Conservation (phyloP, 192 early-diverging fungal genomes). For the Phlyctochytrium arcticum region DNA sequence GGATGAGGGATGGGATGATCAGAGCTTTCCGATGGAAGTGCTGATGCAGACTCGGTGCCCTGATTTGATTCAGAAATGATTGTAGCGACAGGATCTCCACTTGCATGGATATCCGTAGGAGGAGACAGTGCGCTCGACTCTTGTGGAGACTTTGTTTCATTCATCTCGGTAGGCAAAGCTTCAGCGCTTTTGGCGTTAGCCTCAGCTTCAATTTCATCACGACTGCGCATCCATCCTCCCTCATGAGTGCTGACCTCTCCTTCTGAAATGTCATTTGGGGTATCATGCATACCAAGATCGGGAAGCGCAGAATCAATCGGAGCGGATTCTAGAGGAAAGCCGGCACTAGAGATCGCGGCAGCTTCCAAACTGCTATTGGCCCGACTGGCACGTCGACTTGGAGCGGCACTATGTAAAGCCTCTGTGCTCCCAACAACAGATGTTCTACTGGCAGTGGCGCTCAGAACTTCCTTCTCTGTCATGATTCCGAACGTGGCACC, state of each 20-base stretch:
- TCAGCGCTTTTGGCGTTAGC: background rate
- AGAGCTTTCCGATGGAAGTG: too few relatives aligned
- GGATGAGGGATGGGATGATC: too few relatives aligned
- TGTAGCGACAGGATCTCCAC: too few relatives aligned
- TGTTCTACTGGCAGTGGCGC: conserved; percentile 13
- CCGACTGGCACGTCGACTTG: background rate
- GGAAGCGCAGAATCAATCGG: conserved; percentile 7
- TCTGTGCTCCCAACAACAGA: conserved; percentile 4
- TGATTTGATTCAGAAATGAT: too few relatives aligned
- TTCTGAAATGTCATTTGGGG: conserved; percentile 7
- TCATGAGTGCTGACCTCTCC: background rate
- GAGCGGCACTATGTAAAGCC: background rate
- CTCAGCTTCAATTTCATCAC: background rate
- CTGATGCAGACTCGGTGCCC: too few relatives aligned
- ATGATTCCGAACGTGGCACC: conserved; percentile 33
- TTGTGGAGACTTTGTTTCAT: too few relatives aligned
- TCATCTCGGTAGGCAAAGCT: background rate
- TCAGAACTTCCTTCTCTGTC: conserved; percentile 18
- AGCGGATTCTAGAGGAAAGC: conserved; percentile 1
- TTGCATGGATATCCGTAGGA: too few relatives aligned
- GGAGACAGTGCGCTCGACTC: too few relatives aligned
- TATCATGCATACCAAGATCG: conserved; percentile 7
- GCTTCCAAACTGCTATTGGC: background rate
- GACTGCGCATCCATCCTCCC: background rate
- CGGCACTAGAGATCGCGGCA: background rate